Conservation (phyloP, 495 filamentous ascomycete genomes). For the Neurospora sp. region DNA sequence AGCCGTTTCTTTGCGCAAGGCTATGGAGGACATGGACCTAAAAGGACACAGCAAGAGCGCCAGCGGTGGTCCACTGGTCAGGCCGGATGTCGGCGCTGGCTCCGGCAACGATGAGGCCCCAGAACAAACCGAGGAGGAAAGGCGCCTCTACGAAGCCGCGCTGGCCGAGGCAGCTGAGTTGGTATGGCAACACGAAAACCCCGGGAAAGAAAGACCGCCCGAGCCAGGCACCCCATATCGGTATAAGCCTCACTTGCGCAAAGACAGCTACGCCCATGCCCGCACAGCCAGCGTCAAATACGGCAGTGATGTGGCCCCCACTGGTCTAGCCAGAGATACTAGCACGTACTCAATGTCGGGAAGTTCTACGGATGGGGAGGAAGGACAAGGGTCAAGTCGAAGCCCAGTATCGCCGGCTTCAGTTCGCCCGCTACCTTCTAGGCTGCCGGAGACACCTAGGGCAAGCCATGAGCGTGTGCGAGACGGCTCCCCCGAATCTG, state of each 20-base stretch:
- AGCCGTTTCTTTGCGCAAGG: conserved; percentile 62
- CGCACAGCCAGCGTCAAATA: conserved; percentile 48
- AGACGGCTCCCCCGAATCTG: conserved; percentile 12
- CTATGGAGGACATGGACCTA: conserved; percentile 62
- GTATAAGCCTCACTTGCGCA: conserved; percentile 50
- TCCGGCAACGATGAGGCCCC: neutral
- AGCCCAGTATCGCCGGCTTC: conserved; percentile 22
- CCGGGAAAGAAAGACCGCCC: conserved; percentile 33
- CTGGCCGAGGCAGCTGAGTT: conserved; percentile 80
- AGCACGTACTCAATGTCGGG: conserved; percentile 37
- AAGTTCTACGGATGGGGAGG: conserved; percentile 39
- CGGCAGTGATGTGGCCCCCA: conserved; percentile 35
- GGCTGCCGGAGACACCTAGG: conserved; percentile 14
- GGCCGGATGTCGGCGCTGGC: neutral
- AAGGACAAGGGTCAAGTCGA: conserved; percentile 11
- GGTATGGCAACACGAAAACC: conserved; percentile 73
- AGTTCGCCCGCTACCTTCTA: conserved; percentile 10
- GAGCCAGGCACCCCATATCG: conserved; percentile 52
- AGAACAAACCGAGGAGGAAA: conserved; percentile 46
- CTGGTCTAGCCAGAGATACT: conserved; percentile 37
- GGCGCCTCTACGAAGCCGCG: conserved; percentile 59
- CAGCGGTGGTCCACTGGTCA: conserved; percentile 5
- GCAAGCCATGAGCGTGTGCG: conserved; percentile 22
- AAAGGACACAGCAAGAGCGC: conserved; percentile 17
- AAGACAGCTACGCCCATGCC: conserved; percentile 50